A percentile compares a stretch with the other conserved stretches of the same genome.
phyloP scores from a whole-genome alignment of 345 rosid species.

The Pistacia vera region DNA sequence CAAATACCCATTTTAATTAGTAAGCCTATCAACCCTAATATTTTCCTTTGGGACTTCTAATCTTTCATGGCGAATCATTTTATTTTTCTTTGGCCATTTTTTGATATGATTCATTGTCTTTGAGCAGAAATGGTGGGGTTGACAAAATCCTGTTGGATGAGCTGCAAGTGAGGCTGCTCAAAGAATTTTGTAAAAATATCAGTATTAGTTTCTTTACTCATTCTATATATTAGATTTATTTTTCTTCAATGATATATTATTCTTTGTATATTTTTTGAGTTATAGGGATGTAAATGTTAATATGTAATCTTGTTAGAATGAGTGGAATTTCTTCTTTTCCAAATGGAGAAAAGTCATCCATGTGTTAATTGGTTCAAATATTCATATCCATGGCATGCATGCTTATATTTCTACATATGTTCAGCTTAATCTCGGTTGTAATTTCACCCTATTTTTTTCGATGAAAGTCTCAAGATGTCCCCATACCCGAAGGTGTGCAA shows the following conservation, averaged over 20 bases:
- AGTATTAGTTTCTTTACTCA: constrained; percentile 8
- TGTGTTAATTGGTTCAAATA: too few species aligned
- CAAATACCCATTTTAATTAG: constrained; percentile 9
- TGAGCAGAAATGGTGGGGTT: constrained; percentile 19
- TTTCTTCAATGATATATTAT: background rate
- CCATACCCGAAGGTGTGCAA: too few species aligned
- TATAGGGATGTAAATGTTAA: constrained; percentile 33
- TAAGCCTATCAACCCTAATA: background rate
- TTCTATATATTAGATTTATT: constrained; percentile 1
- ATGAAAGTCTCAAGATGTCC: too few species aligned
- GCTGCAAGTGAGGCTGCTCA: constrained; percentile 6
- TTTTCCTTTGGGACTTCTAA: background rate
- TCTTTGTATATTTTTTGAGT: constrained; percentile 26
- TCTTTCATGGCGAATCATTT: background rate
- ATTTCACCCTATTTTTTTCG: too few species aligned
- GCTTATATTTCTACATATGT: too few species aligned
- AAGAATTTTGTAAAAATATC: constrained; percentile 29
- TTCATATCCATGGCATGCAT: background rate
- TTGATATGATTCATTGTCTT: constrained; percentile 10
- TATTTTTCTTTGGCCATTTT: background rate
- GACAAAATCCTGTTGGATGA: background rate
- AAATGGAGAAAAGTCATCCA: background rate
- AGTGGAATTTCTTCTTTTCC: background rate
- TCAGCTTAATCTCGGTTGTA: too few species aligned
- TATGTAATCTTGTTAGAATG: constrained; percentile 13